Evolutionary conservation across 192 early-diverging fungal genomes (phyloP).

Genomic region (Coemansia sp.): DNA sequence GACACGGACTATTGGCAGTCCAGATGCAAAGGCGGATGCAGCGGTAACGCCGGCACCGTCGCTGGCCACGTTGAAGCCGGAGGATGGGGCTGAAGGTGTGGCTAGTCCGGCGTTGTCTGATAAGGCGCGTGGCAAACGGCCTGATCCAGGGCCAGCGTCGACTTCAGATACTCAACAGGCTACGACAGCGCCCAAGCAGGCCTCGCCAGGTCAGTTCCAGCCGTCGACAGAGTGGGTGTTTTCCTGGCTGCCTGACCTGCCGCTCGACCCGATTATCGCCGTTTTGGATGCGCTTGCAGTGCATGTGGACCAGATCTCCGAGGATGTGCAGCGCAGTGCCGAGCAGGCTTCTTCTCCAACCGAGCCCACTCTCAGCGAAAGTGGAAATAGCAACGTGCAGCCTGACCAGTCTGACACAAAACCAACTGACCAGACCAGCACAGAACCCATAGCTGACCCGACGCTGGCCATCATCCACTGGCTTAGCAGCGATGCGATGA

Average conservation of each 20-base stretch:
- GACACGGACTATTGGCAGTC: slow-evolving; percentile 32
- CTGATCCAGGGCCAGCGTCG: slow-evolving; percentile 34
- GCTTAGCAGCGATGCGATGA: slow-evolving; percentile 39
- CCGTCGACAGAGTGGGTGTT: slow-evolving; percentile 46
- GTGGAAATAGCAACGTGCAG: background rate
- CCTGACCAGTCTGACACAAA: background rate
- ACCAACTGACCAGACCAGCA: slow-evolving; percentile 2
- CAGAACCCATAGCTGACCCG: slow-evolving; percentile 35
- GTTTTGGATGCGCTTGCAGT: slow-evolving; percentile 67
- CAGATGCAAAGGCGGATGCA: slow-evolving; percentile 2
- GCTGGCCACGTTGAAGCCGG: background rate
- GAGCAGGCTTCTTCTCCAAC: background rate
- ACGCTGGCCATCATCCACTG: slow-evolving; percentile 53
- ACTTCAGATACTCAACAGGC: slow-evolving; percentile 1
- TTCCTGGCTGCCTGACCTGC: slow-evolving; percentile 69
- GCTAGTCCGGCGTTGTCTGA: slow-evolving; percentile 62
- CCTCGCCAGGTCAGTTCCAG: slow-evolving; percentile 31
- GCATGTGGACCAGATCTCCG: slow-evolving; percentile 63
- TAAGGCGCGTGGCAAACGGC: slow-evolving; percentile 72
- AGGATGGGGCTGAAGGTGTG: slow-evolving; percentile 13
- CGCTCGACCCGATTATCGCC: slow-evolving; percentile 65
- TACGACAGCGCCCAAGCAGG: background rate
- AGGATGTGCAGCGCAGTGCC: slow-evolving; percentile 63
- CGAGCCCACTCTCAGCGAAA: slow-evolving; percentile 3
- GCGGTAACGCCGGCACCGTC: background rate